Percentiles rank a stretch among this genome's conserved stretches.
Conservation (phyloP, 345 rosid genomes). For the Moricandia arvensis region DNA sequence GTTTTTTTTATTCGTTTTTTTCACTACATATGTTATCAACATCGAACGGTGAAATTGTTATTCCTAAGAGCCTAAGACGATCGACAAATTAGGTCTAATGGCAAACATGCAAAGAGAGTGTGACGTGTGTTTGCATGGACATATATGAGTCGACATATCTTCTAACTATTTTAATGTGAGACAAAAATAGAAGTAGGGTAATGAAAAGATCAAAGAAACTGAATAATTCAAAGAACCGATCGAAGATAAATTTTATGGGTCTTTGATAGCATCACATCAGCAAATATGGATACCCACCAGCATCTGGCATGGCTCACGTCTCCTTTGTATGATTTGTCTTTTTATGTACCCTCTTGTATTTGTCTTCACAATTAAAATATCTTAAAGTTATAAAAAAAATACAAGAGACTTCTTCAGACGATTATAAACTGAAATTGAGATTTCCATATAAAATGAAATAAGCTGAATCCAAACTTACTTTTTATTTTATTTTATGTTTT, state of each 20-base stretch:
- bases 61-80: not conserved
- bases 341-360: slow-evolving; percentile 23
- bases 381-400: not conserved
- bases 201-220: slow-evolving; percentile 7
- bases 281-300: slow-evolving; percentile 45
- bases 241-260: slow-evolving; percentile 17
- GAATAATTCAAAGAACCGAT: slow-evolving; percentile 24
- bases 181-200: slow-evolving; percentile 31
- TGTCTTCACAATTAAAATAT: slow-evolving; percentile 2
- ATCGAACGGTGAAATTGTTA: not conserved
- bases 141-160: slow-evolving; percentile 30
- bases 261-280: slow-evolving; percentile 40
- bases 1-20: not conserved
- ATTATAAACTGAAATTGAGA: not conserved
- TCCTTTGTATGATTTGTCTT: slow-evolving; percentile 29
- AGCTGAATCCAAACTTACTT: not conserved
- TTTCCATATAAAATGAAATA: not conserved
- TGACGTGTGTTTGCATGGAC: slow-evolving; percentile 28
- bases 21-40: not conserved
- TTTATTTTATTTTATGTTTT: not conserved
- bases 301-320: slow-evolving; percentile 31
- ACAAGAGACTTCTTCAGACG: not conserved
- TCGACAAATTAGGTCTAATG: not conserved
- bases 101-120: slow-evolving; percentile 23
- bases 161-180: slow-evolving; percentile 22